Percentiles rank a stretch among this genome's conserved stretches.
phyloP scores from a whole-genome alignment of 768 basidiomycete genomes.

The Symmetrospora coprosmae region DNA sequence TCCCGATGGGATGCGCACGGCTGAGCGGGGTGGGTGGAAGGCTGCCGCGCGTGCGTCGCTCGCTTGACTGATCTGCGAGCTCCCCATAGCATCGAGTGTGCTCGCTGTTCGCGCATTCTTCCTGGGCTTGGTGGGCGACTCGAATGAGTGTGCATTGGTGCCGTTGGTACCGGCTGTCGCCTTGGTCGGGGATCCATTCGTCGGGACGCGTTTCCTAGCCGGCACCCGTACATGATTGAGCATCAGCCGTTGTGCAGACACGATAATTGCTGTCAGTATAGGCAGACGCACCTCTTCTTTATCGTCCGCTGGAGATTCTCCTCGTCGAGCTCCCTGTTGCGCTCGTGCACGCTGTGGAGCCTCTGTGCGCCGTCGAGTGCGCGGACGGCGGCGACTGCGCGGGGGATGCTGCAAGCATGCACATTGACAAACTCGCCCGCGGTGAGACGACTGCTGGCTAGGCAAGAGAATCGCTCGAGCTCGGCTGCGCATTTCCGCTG shows the following conservation, averaged over 20 bases:
- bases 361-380: no score
- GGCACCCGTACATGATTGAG: no score
- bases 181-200: no score
- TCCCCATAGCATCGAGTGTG: no score
- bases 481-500: not conserved
- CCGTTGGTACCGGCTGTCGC: no score
- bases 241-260: no score
- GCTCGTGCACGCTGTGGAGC: not conserved
- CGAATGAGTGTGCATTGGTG: no score
- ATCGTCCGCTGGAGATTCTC: conserved; percentile 1
- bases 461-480: not conserved
- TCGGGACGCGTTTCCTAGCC: conserved; percentile 16
- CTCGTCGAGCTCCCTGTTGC: not conserved
- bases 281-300: not conserved
- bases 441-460: not conserved
- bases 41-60: no score
- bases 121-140: not conserved
- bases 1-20: no score
- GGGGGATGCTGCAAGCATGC: not conserved
- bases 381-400: no score
- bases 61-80: no score
- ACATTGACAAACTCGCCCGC: not conserved
- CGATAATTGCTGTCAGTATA: not conserved
- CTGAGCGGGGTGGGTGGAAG: no score
- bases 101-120: conserved; percentile 18